Conservation (phyloP, 2,329 filamentous ascomycete species). For the Hymenoscyphus infarciens region DNA sequence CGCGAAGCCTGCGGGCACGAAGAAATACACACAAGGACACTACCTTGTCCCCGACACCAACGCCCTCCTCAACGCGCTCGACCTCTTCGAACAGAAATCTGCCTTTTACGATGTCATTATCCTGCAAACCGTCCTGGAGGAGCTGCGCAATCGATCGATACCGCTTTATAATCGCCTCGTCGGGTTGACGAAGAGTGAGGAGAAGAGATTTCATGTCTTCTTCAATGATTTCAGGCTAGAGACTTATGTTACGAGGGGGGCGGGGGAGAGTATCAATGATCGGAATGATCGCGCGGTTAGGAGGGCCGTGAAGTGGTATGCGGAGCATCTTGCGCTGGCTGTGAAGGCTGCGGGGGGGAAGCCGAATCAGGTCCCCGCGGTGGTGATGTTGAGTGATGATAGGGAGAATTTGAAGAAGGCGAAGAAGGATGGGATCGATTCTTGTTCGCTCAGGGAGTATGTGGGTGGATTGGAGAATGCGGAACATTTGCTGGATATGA, state of each 20-base stretch:
- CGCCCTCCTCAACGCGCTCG: slow-evolving; percentile 91
- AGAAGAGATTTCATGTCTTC: slow-evolving; percentile 97
- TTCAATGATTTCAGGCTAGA: slow-evolving; percentile 98
- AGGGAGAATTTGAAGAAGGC: slow-evolving; percentile 82
- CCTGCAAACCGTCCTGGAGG: slow-evolving; percentile 92
- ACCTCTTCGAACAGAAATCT: slow-evolving; percentile 87
- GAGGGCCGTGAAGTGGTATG: slow-evolving; percentile 85
- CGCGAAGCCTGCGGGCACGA: slow-evolving; percentile 80
- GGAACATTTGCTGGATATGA: slow-evolving; percentile 87
- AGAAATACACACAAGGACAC: slow-evolving; percentile 78
- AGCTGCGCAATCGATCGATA: slow-evolving; percentile 87
- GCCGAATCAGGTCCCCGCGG: slow-evolving; percentile 60
- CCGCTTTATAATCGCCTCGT: slow-evolving; percentile 93
- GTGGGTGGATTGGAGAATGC: slow-evolving; percentile 80
- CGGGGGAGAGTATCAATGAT: slow-evolving; percentile 89
- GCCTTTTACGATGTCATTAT: slow-evolving; percentile 97
- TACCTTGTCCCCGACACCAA: slow-evolving; percentile 97
- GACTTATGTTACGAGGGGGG: slow-evolving; percentile 73
- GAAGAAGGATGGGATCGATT: slow-evolving; percentile 68
- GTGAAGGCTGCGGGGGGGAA: slow-evolving; percentile 49
- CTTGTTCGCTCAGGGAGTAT: slow-evolving; percentile 69
- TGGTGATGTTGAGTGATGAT: slow-evolving; percentile 95
- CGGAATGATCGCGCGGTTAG: slow-evolving; percentile 91
- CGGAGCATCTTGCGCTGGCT: slow-evolving; percentile 68
- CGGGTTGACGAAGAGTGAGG: slow-evolving; percentile 86